Base-by-base conservation (phyloP, 148 eudicot species). In the Vaccinium vitisidaea region DNA sequence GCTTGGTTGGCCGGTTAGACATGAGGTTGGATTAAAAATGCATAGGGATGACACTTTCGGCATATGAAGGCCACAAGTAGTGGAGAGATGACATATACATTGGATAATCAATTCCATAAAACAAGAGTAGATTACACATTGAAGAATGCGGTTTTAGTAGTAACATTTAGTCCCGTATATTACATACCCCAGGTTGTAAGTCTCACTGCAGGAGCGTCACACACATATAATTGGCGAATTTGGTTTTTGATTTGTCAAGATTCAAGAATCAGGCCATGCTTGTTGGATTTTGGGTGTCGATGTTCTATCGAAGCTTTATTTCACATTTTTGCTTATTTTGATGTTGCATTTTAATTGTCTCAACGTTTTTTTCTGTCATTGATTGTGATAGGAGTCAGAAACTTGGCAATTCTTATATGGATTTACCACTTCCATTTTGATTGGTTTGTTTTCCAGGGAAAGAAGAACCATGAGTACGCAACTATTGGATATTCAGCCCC, bases 401-500 rank as follows among this genome's bases (percentile, higher is more conserved):
- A 6, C 46, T 50, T 9, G 25, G 77, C 65, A 48, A 46, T 82
- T 67, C 8, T 52, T 50, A 16, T 15, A 58, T 70, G 14, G 14
- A 52, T 48, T 50, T 43, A 52, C 10, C 6, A 9, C 5, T 69
- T 55, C n/a, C 23, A 61, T 53, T n/a, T 77, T 75, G 78, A 83
- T 83, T 79, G 16, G 75, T 85, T 77, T 75, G 80, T 70, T 56
- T 53, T 84, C 46, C 78, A 67, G 80, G 39, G 18, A 7, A 70
- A 61, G 79, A 78, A 70, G 77, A 86, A 86, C 82, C 76, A 93
- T 93, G 93, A 87, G 80, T 84, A 77, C 89, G 21, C 91, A 88
- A 59, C 67, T 94, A 19, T 88, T 94, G 88, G 94, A 89, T 61
- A 85, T 94, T 90, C 92, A 90, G 73, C 98, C 98, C 52, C 87